Base-by-base conservation (phyloP, 2,329 filamentous ascomycete species). In the Xylariomycetidae sp. region DNA sequence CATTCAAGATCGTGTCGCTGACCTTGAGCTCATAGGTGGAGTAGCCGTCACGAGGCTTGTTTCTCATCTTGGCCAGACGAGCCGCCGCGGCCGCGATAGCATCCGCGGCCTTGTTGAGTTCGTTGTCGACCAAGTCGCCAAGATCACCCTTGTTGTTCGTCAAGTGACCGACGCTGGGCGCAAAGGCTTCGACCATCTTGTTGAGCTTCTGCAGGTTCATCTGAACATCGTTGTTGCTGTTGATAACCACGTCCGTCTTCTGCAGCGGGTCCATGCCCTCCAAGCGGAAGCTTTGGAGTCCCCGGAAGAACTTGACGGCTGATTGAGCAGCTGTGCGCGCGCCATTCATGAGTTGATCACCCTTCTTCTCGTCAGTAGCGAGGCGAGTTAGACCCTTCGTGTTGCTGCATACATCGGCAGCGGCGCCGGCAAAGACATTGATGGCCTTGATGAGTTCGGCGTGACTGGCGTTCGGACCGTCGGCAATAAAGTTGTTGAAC, bases 401-500 rank as follows among this genome's bases (percentile, higher is more conserved):
- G 64, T 96, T 98, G 63, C 82, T 88, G 50, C 95, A 81, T 4
- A 96, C 89, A 61, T 98, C 92, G 2, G 90, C 85, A 43, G 95
- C 79, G 4, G 92, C 85, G 14, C 89, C 86, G 1, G 92, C 74
- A 60, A 96, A 95, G 32, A 88, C 76, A 53, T 87, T 92, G 49
- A 95, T 85, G 1, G 87, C 86, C 56, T 88, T 88, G 60, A 96
- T 96, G 40, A 98, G 83, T 39, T 95, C 89, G 2, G 84, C 77
- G 53, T 95, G 87, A 8, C 80, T 81, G 56, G 85, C 87, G 59
- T 89, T 94, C 5, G 90, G 89, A 0, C 92, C 92, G 55, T 98
- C 92, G 6, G 90, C 92, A 50, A 98, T 93, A 60, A 93, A 96
- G 62, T 94, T 94, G 68, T 95, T 98, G 72, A 96, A 98, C 0